Base-by-base conservation (phyloP, 805 yeast species). In the Brettanomyces custersianus region DNA sequence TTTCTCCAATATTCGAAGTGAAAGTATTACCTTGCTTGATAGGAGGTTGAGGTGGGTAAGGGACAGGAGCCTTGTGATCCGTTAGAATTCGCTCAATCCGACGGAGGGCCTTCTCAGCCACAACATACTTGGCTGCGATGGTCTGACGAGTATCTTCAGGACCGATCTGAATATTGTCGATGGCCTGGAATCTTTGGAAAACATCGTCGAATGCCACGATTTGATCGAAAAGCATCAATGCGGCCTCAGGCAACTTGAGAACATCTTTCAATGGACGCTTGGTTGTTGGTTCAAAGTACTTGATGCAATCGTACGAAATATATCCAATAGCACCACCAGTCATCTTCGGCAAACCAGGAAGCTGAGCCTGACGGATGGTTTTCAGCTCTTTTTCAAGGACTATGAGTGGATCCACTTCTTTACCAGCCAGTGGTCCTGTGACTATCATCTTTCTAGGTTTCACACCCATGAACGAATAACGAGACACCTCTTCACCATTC, bases 311-410 rank as follows among this genome's bases (percentile, higher is more conserved):
- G 52, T 92, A 92, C 1, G 96, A 85, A 30, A 92, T 77, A 55
- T 87, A 92, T 2, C 99, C 99, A 37, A 90, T 72, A 5, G 97
- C 97, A 44, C 99, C 99, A 39, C 99, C 98, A 48, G 88, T 79
- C 39, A 87, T 63, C 43, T 71, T 74, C 11, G 95, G 85, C 34
- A 88, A 64, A 29, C 94, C 94, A 0, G 94, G 94, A 34, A 85
- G 62, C 47, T 73, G 77, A 2, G 88, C 85, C 51, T 84, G 86
- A 37, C 66, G 72, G 50, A 71, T 73, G 28, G 66, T 58, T 8
- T 64, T 58, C 63, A 92, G 66, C 54, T 90, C 96, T 30, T 72
- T 45, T 54, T 92, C 95, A 43, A 92, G 66, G 4, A 81, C 52
- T 3, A 61, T 56, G 41, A 92, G 66, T 1, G 98, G 98, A 58